phyloP scores from a whole-genome alignment of 768 basidiomycete genomes.

The Collybia nuda region DNA sequence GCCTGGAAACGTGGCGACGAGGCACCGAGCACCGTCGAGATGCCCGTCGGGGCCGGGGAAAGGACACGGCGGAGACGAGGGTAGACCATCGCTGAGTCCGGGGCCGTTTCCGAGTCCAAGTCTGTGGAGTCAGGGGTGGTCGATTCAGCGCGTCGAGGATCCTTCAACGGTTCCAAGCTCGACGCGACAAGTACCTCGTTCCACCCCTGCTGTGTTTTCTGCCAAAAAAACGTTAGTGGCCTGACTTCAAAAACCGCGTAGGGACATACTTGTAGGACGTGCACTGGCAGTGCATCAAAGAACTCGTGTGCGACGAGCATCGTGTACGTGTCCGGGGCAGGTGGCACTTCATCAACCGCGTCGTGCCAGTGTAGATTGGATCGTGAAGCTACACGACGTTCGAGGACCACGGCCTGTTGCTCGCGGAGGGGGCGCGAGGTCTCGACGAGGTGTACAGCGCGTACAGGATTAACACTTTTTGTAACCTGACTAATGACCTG shows the following conservation, averaged over 20 bases:
- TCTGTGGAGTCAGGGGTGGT: too few relatives aligned
- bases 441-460: conserved; percentile 76
- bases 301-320: conserved; percentile 95
- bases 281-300: conserved; percentile 94
- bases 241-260: background rate
- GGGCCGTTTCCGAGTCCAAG: too few relatives aligned
- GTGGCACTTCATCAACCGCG: conserved; percentile 64
- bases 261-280: conserved; percentile 73
- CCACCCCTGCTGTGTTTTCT: conserved; percentile 84
- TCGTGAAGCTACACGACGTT: conserved; percentile 22
- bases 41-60: conserved; percentile 50
- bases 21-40: conserved; percentile 54
- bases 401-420: conserved; percentile 58
- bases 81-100: conserved; percentile 9
- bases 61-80: conserved; percentile 64
- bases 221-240: background rate
- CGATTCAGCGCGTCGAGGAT: conserved; percentile 11
- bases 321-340: conserved; percentile 54
- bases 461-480: conserved; percentile 31
- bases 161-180: conserved; percentile 15
- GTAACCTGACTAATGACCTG: conserved; percentile 57
- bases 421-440: conserved; percentile 67
- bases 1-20: conserved; percentile 70
- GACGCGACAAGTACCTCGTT: conserved; percentile 79
- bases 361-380: conserved; percentile 69